These are phyloP conservation scores for Alloteropsis semialata DNA, from an alignment of 176 grass and related monocot genomes.

Conservation along the genomic window DNA sequence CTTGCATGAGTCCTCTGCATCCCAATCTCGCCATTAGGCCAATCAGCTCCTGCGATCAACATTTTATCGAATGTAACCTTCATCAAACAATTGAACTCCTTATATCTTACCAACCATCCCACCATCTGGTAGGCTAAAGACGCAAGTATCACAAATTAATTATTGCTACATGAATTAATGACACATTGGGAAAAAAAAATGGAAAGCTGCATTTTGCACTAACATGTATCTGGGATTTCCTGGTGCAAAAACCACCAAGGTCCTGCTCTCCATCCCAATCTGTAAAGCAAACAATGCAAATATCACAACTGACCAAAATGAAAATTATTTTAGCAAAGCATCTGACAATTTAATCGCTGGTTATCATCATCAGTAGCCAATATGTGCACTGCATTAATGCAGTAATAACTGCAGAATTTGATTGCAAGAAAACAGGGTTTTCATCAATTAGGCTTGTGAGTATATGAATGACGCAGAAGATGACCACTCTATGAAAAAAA, in stretches of 20 bases:
- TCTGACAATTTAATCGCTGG: neutral
- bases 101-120: neutral
- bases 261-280: slow-evolving; percentile 63
- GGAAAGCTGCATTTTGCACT: slow-evolving; percentile 7
- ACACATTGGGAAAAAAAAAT: neutral
- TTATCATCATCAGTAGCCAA: neutral
- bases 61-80: slow-evolving; percentile 18
- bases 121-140: neutral
- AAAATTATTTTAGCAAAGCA: neutral
- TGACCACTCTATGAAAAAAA: neutral
- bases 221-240: slow-evolving; percentile 50
- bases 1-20: neutral
- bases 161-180: slow-evolving; percentile 11
- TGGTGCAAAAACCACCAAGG: slow-evolving; percentile 78
- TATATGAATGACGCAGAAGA: neutral
- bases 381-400: neutral
- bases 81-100: neutral
- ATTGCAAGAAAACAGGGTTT: neutral
- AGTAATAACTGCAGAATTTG: neutral
- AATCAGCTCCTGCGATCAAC: slow-evolving; percentile 1
- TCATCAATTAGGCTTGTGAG: neutral
- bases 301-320: neutral
- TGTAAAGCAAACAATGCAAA: slow-evolving; percentile 28
- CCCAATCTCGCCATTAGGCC: neutral
- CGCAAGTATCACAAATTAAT: neutral